Evolutionary conservation across 2,329 filamentous ascomycete species (phyloP), one percentile per base, ranked within the genome.

Genomic region (Cercospora sesami): DNA sequence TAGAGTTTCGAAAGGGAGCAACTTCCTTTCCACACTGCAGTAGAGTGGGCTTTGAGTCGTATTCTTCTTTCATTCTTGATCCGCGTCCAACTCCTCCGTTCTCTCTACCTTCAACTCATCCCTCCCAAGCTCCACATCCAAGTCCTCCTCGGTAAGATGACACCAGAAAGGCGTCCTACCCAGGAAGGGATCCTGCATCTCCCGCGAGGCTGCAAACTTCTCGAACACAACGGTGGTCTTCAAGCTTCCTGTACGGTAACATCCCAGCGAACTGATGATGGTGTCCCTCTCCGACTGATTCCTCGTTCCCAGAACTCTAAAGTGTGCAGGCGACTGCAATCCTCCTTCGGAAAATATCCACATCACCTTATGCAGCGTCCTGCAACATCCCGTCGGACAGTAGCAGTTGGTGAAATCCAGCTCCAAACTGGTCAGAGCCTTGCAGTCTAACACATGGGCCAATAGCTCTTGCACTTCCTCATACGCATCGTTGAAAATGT

Each of bases 401-500:
- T 53, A 53, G 3, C 48, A 53, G 5, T 53, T 53, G 48, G 21
- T 53, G 10, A 53, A 53, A 2, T 53, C 12, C 5, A 26, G 9
- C 48, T 53, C 48, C 0, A 53, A 10, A 8, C 1, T 6, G 1
- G 5, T 53, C 5, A 53, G 23, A 6, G 3, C 21, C 4, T 7
- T n/a, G 14, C 18, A 53, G 4, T 14, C 9, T 3, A 16, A 3
- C 10, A 23, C 2, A 16, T 2, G 0, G 12, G 1, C 21, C 18
- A 53, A 4, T 3, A 53, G 48, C 0, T 3, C 1, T 16, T 23
- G 4, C 3, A 4, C 21, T 3, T 26, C 21, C 0, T 2, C 9
- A 23, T 53, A 53, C 12, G 12, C 6, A 1, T 2, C 1, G 48
- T 3, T 0, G 5, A 0, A 12, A 5, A 3, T 3, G 2, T 21